Base-by-base conservation (phyloP, 164 flowering plant species). In the Stephania cephalantha region DNA sequence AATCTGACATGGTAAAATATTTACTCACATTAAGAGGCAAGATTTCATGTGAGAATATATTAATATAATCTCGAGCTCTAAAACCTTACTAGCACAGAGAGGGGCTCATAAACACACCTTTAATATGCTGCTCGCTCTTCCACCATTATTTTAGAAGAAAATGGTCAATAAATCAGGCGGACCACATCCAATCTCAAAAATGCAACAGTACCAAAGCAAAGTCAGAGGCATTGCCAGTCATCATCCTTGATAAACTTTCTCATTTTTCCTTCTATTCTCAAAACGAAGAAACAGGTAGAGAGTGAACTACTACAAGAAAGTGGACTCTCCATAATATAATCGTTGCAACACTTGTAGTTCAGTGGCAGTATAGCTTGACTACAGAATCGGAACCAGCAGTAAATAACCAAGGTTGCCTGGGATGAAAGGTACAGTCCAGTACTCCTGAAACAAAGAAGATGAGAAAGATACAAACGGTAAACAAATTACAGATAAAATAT, bases 301-400 rank as follows among this genome's bases (percentile, higher is more conserved):
- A 13, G 18, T 12, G 22, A 61, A 4, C 5, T 10, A 61, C 20
- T 61, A 22, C 5, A n/a, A 9, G n/a, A 25, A 58, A 55, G 48
- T 53, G 20, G 44, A 42, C 69, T 69, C n/a, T 73, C 44, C 46
- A 46, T 25, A 58, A 58, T 18, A 58, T 18, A 58, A 5, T 15
- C 18, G 64, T 15, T 61, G 18, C 20, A 25, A 44, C 13, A 18
- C 75, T 71, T 81, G 46, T 58, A 50, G 50, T 68, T 81, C 74
- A 93, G 46, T 92, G 90, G 73, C 97, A 90, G 80, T 82, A 90
- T 8, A 96, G 95, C 83, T 80, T 90, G 81, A 96, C 90, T 53
- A 86, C 73, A 7, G 98, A 90, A 84, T 96, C 98, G 50, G 95
- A 87, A 71, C 99, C 99, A 25, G 99, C 99, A 22, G 99, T 96